Conservation (phyloP, 1,139 yeast species). For the Suhomyces bolitotheri region DNA sequence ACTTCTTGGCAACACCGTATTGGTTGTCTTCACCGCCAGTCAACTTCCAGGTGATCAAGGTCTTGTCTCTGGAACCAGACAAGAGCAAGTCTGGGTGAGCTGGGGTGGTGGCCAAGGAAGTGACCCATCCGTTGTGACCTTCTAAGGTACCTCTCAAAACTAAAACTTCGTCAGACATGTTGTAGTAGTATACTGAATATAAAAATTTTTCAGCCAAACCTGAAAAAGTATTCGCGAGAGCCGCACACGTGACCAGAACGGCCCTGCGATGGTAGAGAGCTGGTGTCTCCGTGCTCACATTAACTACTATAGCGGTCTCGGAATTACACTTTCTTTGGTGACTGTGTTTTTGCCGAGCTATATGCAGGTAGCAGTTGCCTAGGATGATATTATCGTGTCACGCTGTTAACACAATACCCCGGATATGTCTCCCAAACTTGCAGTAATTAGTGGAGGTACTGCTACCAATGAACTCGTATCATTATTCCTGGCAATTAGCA, state of each 20-base stretch:
- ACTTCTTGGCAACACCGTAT: slow-evolving; percentile 98
- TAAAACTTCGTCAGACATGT: slow-evolving; percentile 86
- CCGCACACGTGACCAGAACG: slow-evolving; percentile 8
- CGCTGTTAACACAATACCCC: not conserved
- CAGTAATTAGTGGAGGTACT: slow-evolving; percentile 72
- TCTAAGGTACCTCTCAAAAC: slow-evolving; percentile 99
- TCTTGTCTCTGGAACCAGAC: slow-evolving; percentile 99
- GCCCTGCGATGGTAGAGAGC: not conserved
- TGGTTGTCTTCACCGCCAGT: slow-evolving; percentile 93
- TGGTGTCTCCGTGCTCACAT: slow-evolving; percentile 19
- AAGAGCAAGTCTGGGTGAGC: slow-evolving; percentile 97
- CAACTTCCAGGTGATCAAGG: slow-evolving; percentile 97
- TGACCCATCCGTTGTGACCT: slow-evolving; percentile 89
- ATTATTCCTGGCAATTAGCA: slow-evolving; percentile 43
- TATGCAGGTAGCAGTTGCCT: slow-evolving; percentile 21
- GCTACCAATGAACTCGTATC: slow-evolving; percentile 67
- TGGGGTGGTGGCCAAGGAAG: slow-evolving; percentile 97
- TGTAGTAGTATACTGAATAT: slow-evolving; percentile 3
- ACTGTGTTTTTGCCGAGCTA: slow-evolving; percentile 39
- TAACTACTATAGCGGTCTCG: slow-evolving; percentile 34
- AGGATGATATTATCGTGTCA: not conserved
- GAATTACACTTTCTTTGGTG: slow-evolving; percentile 35
- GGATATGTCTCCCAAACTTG: slow-evolving; percentile 22
- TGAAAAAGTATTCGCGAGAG: slow-evolving; percentile 16
- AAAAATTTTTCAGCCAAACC: slow-evolving; percentile 9